Evolutionary conservation across 495 filamentous ascomycete genomes (phyloP).

Genomic region (Polyplosphaeria fusca): DNA sequence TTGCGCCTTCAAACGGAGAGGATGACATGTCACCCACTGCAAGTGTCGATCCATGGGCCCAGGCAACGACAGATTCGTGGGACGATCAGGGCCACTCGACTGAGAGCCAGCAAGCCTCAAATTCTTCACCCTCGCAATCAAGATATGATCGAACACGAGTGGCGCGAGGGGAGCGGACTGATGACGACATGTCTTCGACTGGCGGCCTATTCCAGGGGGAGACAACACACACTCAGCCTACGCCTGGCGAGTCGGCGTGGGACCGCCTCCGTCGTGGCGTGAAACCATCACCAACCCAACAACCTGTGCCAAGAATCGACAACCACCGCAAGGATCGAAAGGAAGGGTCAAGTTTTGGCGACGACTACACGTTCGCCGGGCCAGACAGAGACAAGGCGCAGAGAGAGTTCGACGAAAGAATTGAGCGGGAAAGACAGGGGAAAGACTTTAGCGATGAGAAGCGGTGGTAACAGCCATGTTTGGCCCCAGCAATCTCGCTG

Average conservation of each 20-base stretch:
- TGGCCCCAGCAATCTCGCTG: not conserved
- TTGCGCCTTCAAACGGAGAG: not conserved
- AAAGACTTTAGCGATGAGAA: constrained; percentile 24
- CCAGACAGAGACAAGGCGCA: constrained; percentile 50
- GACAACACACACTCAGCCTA: constrained; percentile 2
- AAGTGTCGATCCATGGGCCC: not conserved
- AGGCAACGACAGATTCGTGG: not conserved
- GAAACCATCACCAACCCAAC: constrained; percentile 4
- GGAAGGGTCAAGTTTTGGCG: constrained; percentile 27
- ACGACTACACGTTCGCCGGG: constrained; percentile 44
- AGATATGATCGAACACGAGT: too few species aligned
- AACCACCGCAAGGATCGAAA: constrained; percentile 3
- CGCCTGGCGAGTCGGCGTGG: constrained; percentile 25
- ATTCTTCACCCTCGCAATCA: too few species aligned
- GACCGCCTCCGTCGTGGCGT: constrained; percentile 24
- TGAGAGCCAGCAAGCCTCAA: not conserved
- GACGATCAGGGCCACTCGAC: not conserved
- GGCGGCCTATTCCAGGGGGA: constrained; percentile 22
- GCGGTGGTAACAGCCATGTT: constrained; percentile 12
- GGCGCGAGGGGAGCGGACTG: not conserved
- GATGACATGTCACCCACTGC: constrained; percentile 4
- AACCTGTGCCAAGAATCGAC: not conserved
- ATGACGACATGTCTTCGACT: constrained; percentile 30
- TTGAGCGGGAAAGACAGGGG: constrained; percentile 47
- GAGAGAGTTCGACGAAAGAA: constrained; percentile 49